Percentiles rank a stretch among this genome's conserved stretches.
phyloP scores from a whole-genome alignment of 805 yeast species.

The Candida endomychidarum region DNA sequence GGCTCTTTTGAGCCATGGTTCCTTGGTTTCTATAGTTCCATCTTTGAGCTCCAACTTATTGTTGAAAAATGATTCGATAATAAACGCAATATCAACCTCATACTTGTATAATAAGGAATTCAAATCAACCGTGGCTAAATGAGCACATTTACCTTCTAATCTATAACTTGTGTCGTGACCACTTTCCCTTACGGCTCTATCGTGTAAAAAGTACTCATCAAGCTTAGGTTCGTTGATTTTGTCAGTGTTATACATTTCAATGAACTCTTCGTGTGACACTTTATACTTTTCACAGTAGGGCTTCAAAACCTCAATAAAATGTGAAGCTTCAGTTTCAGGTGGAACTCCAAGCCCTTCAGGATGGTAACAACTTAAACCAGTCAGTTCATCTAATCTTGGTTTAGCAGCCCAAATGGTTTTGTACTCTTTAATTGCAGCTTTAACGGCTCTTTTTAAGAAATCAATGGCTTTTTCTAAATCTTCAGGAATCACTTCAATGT shows the following conservation, averaged over 20 bases:
- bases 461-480: slow-evolving; percentile 44
- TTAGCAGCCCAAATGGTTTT: slow-evolving; percentile 69
- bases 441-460: slow-evolving; percentile 61
- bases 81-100: slow-evolving; percentile 76
- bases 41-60: slow-evolving; percentile 37
- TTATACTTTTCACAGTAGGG: slow-evolving; percentile 69
- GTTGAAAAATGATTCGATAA: slow-evolving; percentile 56
- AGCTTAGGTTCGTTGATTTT: slow-evolving; percentile 71
- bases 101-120: slow-evolving; percentile 86
- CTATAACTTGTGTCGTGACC: slow-evolving; percentile 96
- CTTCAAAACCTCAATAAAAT: slow-evolving; percentile 68
- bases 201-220: slow-evolving; percentile 87
- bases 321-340: slow-evolving; percentile 92
- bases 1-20: slow-evolving; percentile 65
- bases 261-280: slow-evolving; percentile 59
- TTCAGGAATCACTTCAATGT: slow-evolving; percentile 47
- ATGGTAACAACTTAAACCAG: slow-evolving; percentile 86
- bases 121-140: slow-evolving; percentile 86
- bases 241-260: slow-evolving; percentile 62
- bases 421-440: slow-evolving; percentile 87
- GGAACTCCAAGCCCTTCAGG: slow-evolving; percentile 94
- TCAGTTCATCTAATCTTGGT: slow-evolving; percentile 70
- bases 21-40: slow-evolving; percentile 40
- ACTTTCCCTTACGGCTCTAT: slow-evolving; percentile 91
- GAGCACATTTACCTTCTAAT: slow-evolving; percentile 85